Conservation (phyloP, 2,329 filamentous ascomycete genomes). For the Sporothrix humicola region DNA sequence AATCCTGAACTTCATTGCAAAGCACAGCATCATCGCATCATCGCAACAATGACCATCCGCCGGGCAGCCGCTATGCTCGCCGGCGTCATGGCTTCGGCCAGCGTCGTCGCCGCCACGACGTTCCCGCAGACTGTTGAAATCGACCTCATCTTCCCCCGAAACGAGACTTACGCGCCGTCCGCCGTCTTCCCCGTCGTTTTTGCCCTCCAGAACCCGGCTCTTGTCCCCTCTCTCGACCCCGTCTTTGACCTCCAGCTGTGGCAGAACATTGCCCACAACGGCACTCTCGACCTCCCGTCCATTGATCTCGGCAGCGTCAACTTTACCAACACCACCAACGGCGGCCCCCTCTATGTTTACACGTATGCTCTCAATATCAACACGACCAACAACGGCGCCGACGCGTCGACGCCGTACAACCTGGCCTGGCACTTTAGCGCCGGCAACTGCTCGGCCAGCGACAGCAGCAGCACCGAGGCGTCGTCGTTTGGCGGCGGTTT, state of each 20-base stretch:
- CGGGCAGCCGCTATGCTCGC: neutral
- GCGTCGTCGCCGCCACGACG: neutral
- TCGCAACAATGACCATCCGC: neutral
- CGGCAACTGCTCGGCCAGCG: slow-evolving; percentile 24
- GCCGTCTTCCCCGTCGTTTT: slow-evolving; percentile 42
- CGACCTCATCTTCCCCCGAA: slow-evolving; percentile 44
- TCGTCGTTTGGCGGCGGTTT: slow-evolving; percentile 10
- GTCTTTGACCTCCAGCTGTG: slow-evolving; percentile 17
- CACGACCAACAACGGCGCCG: slow-evolving; percentile 11
- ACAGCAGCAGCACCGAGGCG: neutral
- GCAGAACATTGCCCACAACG: slow-evolving; percentile 21
- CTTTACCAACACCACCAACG: slow-evolving; percentile 16
- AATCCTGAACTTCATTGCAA: too few species aligned
- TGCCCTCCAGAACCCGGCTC: slow-evolving; percentile 41
- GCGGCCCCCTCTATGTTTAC: slow-evolving; percentile 10
- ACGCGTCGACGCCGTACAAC: slow-evolving; percentile 18
- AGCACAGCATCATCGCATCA: neutral
- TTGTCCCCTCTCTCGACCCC: slow-evolving; percentile 36
- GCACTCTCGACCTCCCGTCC: neutral
- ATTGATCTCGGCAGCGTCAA: slow-evolving; percentile 29
- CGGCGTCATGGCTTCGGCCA: neutral
- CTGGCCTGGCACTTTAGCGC: slow-evolving; percentile 22
- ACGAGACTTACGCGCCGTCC: slow-evolving; percentile 43
- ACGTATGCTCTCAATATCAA: slow-evolving; percentile 9
- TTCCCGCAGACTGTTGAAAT: slow-evolving; percentile 39